These are phyloP conservation scores for Rhodomyrtus psidioides DNA, from an alignment of 441 rosid genomes.

Conservation along the genomic window DNA sequence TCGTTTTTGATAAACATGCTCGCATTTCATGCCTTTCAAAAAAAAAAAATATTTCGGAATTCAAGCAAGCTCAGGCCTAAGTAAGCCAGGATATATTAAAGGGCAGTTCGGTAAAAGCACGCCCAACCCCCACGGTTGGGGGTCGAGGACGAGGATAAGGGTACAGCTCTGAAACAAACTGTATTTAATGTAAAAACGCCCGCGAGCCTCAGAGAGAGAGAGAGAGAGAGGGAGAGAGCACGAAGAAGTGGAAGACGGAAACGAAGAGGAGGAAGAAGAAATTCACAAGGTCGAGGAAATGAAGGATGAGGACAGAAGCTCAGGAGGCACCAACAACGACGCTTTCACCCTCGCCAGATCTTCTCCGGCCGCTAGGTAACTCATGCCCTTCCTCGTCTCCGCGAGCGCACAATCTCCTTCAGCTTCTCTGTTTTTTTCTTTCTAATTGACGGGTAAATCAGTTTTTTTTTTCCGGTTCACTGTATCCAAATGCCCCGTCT, in stretches of 20 bases:
- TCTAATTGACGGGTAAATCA: not conserved
- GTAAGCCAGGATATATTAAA: not conserved
- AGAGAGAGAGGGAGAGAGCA: not conserved
- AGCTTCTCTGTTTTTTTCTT: too few species aligned
- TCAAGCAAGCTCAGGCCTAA: not conserved
- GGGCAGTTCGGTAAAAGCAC: not conserved
- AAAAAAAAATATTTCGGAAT: too few species aligned
- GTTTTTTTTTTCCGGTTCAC: not conserved
- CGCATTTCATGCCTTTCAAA: not conserved
- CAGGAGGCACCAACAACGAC: conserved; percentile 12
- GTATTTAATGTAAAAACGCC: not conserved
- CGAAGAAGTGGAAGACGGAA: not conserved
- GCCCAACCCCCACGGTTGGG: not conserved
- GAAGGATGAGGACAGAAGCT: conserved; percentile 14
- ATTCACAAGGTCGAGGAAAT: not conserved
- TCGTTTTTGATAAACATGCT: not conserved
- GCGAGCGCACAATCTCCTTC: not conserved
- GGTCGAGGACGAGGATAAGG: not conserved
- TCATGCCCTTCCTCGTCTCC: not conserved
- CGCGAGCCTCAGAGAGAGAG: not conserved
- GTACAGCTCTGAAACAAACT: not conserved
- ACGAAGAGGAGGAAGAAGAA: not conserved
- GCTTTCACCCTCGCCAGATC: conserved; percentile 7
- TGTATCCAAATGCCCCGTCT: not conserved
- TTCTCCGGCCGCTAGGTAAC: conserved; percentile 13